Conservation (phyloP, 2,329 filamentous ascomycete species). For the Aspergillus aculeatus region DNA sequence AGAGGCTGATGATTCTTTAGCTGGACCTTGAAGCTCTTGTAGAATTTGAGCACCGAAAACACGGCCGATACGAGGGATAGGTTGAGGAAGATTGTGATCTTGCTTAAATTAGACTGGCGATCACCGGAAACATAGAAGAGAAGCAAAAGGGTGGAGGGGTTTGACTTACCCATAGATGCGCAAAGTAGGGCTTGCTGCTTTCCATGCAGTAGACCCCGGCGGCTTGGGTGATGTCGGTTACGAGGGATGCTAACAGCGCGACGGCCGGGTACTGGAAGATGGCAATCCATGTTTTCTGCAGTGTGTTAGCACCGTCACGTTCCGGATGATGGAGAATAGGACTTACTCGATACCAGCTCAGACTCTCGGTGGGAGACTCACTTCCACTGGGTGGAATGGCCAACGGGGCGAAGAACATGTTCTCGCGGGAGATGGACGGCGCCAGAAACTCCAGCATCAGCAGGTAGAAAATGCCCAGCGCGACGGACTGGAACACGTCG, state of each 20-base stretch:
- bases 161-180: slow-evolving; percentile 36
- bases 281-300: slow-evolving; percentile 1
- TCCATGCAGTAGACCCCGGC: slow-evolving; percentile 30
- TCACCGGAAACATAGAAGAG: not conserved
- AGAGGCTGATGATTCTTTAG: slow-evolving; percentile 31
- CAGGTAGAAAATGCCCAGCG: slow-evolving; percentile 47
- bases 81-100: slow-evolving; percentile 15
- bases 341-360: slow-evolving; percentile 22
- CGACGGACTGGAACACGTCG: slow-evolving; percentile 42
- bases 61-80: slow-evolving; percentile 27
- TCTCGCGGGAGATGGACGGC: slow-evolving; percentile 25
- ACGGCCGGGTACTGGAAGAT: slow-evolving; percentile 41
- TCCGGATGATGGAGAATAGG: not conserved
- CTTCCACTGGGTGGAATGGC: not conserved
- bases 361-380: not conserved
- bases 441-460: slow-evolving; percentile 46
- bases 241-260: slow-evolving; percentile 25
- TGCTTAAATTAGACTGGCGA: not conserved
- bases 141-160: not conserved
- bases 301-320: not conserved
- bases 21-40: slow-evolving; percentile 23
- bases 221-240: slow-evolving; percentile 32
- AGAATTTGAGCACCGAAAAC: slow-evolving; percentile 28
- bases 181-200: slow-evolving; percentile 33
- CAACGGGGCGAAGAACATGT: not conserved